Conservation (phyloP, 2,329 filamentous ascomycete species). For the Arthrobotrys iridis region DNA sequence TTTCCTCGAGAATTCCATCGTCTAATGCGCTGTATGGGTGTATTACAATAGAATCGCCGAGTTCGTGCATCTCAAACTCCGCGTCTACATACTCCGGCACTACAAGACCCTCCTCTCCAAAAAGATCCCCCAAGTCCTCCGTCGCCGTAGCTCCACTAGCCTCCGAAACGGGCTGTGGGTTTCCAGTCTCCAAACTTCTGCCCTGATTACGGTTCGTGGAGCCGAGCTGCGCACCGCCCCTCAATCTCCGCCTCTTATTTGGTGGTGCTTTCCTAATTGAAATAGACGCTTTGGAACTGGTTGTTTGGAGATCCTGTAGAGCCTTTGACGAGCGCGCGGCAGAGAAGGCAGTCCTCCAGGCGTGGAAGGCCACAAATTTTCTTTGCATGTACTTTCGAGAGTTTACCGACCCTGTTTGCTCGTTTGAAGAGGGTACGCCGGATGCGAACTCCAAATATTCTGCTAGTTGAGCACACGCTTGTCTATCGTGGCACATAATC, state of each 20-base stretch:
- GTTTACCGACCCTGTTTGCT: background rate
- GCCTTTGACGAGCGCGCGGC: slow-evolving; percentile 71
- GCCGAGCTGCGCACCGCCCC: slow-evolving; percentile 73
- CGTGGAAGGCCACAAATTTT: slow-evolving; percentile 83
- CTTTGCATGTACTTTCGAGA: slow-evolving; percentile 71
- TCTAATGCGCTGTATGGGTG: slow-evolving; percentile 97
- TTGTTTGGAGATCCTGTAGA: slow-evolving; percentile 55
- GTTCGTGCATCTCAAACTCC: slow-evolving; percentile 89
- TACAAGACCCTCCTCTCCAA: slow-evolving; percentile 80
- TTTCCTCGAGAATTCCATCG: slow-evolving; percentile 93
- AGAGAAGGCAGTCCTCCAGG: slow-evolving; percentile 89
- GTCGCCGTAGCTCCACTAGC: background rate
- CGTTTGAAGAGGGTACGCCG: slow-evolving; percentile 67
- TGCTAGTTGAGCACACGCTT: slow-evolving; percentile 84
- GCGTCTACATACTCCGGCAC: slow-evolving; percentile 90
- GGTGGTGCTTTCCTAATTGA: slow-evolving; percentile 68
- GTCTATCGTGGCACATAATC: slow-evolving; percentile 92
- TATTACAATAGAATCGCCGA: slow-evolving; percentile 85
- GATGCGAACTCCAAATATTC: slow-evolving; percentile 95
- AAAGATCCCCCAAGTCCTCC: slow-evolving; percentile 70
- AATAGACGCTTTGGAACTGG: slow-evolving; percentile 46
- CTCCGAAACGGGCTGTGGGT: slow-evolving; percentile 63
- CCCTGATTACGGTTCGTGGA: slow-evolving; percentile 63
- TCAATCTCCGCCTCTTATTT: slow-evolving; percentile 85
- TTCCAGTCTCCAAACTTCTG: slow-evolving; percentile 78